These are phyloP conservation scores for Paramyrothecium roridum DNA, from an alignment of 2,329 filamentous ascomycete genomes.

Conservation along the genomic window DNA sequence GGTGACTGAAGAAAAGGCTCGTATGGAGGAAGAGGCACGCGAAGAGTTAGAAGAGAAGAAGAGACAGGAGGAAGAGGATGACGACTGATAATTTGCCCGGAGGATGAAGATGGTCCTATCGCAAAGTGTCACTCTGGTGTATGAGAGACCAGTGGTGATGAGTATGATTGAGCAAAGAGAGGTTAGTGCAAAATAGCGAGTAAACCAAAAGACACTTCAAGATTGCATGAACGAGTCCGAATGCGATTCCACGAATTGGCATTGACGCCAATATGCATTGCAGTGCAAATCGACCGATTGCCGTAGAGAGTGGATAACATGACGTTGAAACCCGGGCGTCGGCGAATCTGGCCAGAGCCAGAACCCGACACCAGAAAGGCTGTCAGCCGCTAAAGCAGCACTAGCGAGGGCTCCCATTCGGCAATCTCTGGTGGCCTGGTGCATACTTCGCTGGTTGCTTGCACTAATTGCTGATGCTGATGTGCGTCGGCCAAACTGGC, in stretches of 20 bases:
- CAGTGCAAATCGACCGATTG: too few relatives aligned
- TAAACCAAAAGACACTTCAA: too few relatives aligned
- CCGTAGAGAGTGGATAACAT: too few relatives aligned
- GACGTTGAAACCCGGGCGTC: too few relatives aligned
- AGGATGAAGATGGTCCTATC: neutral
- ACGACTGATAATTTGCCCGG: neutral
- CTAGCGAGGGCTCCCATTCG: neutral
- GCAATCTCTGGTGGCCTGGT: neutral
- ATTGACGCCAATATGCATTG: too few relatives aligned
- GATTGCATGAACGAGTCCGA: too few relatives aligned
- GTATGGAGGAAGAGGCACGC: neutral
- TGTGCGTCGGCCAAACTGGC: neutral
- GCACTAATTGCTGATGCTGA: neutral
- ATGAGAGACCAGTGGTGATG: neutral
- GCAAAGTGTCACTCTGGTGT: neutral
- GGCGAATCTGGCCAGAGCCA: too few relatives aligned
- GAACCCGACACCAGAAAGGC: too few relatives aligned
- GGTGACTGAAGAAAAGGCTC: neutral
- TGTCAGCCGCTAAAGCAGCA: too few relatives aligned
- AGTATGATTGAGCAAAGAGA: neutral
- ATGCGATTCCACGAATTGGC: too few relatives aligned
- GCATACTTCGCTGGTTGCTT: neutral
- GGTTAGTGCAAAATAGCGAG: too few relatives aligned
- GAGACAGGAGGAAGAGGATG: neutral
- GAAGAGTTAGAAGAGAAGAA: neutral